Evolutionary conservation across 169 alveolate species (phyloP), one percentile per base, ranked within the genome.

Genomic region (Babesia divergens): DNA sequence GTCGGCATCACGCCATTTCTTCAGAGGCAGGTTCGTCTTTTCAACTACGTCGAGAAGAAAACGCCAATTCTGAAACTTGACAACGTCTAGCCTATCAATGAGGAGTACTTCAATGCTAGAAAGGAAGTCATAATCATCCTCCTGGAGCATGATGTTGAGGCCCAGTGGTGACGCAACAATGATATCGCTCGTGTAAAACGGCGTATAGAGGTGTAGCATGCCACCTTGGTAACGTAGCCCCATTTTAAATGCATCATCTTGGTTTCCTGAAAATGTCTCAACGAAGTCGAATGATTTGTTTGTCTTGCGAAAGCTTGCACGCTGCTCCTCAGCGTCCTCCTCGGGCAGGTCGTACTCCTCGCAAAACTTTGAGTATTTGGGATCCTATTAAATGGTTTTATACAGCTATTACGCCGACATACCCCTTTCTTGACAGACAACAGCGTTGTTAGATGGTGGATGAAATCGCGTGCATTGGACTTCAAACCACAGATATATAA

Each of bases 121-220:
- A 50, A 90, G 70, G 71, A 91, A 93, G 69, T 92, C 94, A 54
- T 76, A 86, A 26, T 80, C 91, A 4, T 62, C 87, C 52, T 79
- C 55, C 55, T 47, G 68, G 13, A 80, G 0, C 43, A 71, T 51
- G 7, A 66, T 52, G 28, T 66, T 89, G 38, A 94, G 59, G 0
- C 97, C 97, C 58, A 94, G 76, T 0, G 97, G 97, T 4, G 97
- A 94, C 13, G 94, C 94, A 38, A 94, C 71, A 51, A 94, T 82
- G 31, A 94, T 74, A 58, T 94, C 97, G 55, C 95, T 83, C 26
- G 82, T 84, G 66, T 75, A 82, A 55, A 93, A 91, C 26, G 97
- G 94, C 35, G 94, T 65, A 58, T 84, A 94, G 35, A 94, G 65
- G 26, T 76, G 77, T 38, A 91, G 43, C 60, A 86, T 84, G 49